Evolutionary conservation across 2,329 filamentous ascomycete species (phyloP), one percentile per base, ranked within the genome.

Genomic region (Rutstroemia sp.): DNA sequence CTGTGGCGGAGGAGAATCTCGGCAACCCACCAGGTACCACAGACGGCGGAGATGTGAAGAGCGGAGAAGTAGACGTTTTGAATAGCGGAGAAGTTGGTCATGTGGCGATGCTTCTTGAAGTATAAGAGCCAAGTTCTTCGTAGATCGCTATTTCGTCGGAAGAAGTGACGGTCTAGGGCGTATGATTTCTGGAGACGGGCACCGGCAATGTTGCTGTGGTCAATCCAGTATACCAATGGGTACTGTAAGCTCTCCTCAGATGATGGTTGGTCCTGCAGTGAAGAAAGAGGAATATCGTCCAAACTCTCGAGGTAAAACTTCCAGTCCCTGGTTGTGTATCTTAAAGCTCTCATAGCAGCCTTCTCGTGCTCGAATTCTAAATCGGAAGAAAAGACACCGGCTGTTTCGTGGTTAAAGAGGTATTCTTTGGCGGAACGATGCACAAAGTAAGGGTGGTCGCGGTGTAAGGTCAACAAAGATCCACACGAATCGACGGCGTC

Each of bases 71-170:
- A 39, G 5, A 52, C 30, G 18, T 52, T 52, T 46, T 56, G 54
- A n/a, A 56, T 56, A 41, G 54, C 48, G 23, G 54, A 56, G 49
- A 56, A 52, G n/a, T 56, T 56, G 12, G 54, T 52, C 41, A 56
- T 46, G 54, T 52, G 49, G 49, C 54, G 54, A 30, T 56, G 54
- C 30, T 56, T 56, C 23, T 56, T 52, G 30, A 56, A 56, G 49
- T 56, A 52, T 10, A 56, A 49, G 7, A 56, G 49, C 54, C 54
- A 56, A n/a, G 54, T 52, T 5, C 49, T 39, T 25, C 54, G 54
- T 3, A 56, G 39, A 39, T 56, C 54, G 30, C 48, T 42, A 18
- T 56, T 56, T 25, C 54, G 48, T 34, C 54, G 49, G 54, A 56
- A 56, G 23, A 52, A 52, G 21, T 52, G 48, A 5, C 49, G 49